Evolutionary conservation across 495 filamentous ascomycete species (phyloP).

Genomic region (Thermothielavioides terrestris): DNA sequence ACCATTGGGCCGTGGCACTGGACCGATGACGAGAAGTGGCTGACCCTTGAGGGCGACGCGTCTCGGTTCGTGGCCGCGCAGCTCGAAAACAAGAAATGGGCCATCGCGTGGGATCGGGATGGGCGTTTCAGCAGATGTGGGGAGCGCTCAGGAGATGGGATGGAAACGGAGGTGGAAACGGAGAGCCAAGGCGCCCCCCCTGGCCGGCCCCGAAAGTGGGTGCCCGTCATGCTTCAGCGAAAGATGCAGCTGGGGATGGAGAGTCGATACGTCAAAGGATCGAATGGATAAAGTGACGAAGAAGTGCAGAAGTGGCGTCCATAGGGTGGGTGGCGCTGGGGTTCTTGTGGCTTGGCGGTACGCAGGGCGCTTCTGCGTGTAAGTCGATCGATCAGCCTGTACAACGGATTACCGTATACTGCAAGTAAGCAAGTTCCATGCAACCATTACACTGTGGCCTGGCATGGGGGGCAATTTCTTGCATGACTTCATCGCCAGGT

Average conservation of each 20-base stretch:
- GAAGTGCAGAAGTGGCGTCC: slow-evolving; percentile 7
- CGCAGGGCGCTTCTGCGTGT: neutral
- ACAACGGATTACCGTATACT: neutral
- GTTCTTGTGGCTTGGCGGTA: neutral
- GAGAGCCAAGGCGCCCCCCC: neutral
- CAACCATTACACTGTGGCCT: too few relatives aligned
- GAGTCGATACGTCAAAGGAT: slow-evolving; percentile 31
- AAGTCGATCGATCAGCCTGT: neutral
- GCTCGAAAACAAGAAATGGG: slow-evolving; percentile 37
- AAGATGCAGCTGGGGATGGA: slow-evolving; percentile 32
- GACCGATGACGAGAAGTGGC: slow-evolving; percentile 44
- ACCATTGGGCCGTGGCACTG: slow-evolving; percentile 50
- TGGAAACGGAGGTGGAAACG: slow-evolving; percentile 21
- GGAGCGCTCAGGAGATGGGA: slow-evolving; percentile 19
- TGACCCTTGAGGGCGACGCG: slow-evolving; percentile 41
- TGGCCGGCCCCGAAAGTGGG: slow-evolving; percentile 14
- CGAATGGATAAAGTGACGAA: slow-evolving; percentile 24
- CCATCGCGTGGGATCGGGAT: slow-evolving; percentile 36
- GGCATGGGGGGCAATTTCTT: too few relatives aligned
- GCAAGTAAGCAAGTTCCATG: slow-evolving; percentile 4
- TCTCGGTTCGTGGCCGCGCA: slow-evolving; percentile 36
- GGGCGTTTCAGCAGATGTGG: slow-evolving; percentile 15
- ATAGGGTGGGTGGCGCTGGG: neutral
- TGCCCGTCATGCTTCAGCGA: slow-evolving; percentile 24
- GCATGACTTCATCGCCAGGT: slow-evolving; percentile 21